Base-by-base conservation (phyloP, 257 asterid species). In the Salvia rosmarinus region DNA sequence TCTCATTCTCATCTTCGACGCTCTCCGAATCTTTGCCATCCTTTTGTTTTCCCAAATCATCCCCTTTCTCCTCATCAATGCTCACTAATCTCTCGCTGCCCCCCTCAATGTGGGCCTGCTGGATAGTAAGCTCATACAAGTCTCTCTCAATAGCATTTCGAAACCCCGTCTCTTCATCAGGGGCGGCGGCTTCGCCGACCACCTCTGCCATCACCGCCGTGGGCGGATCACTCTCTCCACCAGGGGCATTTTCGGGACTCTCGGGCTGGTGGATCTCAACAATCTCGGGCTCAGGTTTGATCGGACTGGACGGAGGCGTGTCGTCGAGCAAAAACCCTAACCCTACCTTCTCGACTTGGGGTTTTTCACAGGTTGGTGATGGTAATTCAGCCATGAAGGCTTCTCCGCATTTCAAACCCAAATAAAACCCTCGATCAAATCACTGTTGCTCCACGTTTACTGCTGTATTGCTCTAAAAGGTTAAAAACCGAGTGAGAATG, bases 351-450 rank as follows among this genome's bases (percentile, higher is more conserved):
- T 44, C 66, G 54, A 72, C 72, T 60, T 62, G 80, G 80, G 82
- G 74, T 49, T 79, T 67, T 61, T 66, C 70, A 67, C 71, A 60
- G 62, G 84, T 70, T 77, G 83, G 74, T 60, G 80, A 44, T 32
- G 76, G 76, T 76, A 78, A 80, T 77, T 72, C 81, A 66, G 78
- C 73, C 87, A 83, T 80, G 72, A 70, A 60, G 78, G 78, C 71
- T 71, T 73, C 81, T 80, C 79, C 72, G 70, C 87, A 77, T 82
- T 58, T 51, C 77, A 77, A 47, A 21, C 39, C 44, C 35, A 64
- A 67, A 73, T 14, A 61, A 67, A 82, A 76, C 73, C 70, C 77
- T 63, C 49, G 61, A 44, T 75, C 28, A 55, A 73, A 52, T 12
- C 19, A 60, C 10, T 6, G 17, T 4, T 34, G 77, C 42, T 40